Evolutionary conservation across 2,329 filamentous ascomycete genomes (phyloP), one percentile per base, ranked within the genome.

Genomic region (Geoglossum cookeanum): DNA sequence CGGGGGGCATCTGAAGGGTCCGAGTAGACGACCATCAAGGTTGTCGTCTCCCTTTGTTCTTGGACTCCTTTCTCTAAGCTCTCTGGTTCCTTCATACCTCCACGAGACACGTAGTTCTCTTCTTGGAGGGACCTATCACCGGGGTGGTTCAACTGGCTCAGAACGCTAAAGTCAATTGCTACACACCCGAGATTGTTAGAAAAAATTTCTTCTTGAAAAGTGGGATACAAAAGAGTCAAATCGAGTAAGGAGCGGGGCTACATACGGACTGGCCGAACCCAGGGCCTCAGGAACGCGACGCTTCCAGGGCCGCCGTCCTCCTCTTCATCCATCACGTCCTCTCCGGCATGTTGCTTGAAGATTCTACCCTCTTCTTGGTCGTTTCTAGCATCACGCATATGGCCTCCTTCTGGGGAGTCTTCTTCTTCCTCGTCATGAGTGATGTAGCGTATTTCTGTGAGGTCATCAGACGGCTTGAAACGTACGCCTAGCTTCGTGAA

Each of bases 401-500:
- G 73, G 62, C 75, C 79, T 58, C 78, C 76, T 48, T 77, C 75
- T 52, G 79, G 78, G 15, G 75, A 76, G 58, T 78, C 67, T 61
- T 83, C 79, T 65, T 83, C 80, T 8, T 81, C 79, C 61, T 82
- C 78, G 64, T 82, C 78, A 64, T 81, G 79, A 30, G 74, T 77
- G 65, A 83, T 83, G 55, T 78, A 72, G 51, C 75, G 74, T 57
- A 81, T 72, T 61, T 78, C 71, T 2, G 77, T 77, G 11, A 84
- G 70, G 32, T 72, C 70, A 17, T 75, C 72, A 60, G 80, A 78
- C 0, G 75, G 72, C 60, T 78, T 81, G 73, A 79, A 84, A 6
- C 70, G 73, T 4, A 84, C 80, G 22, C 78, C 77, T 17, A 30
- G 15, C 33, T 53, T 53, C 15, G 49, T 53, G 35, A 83, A 66